phyloP scores from a whole-genome alignment of 352 stramenopile genomes.

The Globisporangium paroecandrum region DNA sequence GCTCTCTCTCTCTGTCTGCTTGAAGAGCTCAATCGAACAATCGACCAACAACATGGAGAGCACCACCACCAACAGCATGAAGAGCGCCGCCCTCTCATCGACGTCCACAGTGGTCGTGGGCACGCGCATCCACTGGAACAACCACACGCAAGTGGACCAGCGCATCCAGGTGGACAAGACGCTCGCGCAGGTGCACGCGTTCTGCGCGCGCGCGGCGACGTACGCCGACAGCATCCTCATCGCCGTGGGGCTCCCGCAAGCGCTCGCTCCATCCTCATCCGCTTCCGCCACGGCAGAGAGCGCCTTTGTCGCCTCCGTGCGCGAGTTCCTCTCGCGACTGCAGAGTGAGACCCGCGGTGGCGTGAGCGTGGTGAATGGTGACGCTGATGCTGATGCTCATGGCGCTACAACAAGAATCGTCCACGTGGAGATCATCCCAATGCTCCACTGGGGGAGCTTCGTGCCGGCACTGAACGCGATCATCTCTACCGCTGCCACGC shows the following conservation, averaged over 20 bases:
- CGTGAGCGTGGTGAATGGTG: neutral
- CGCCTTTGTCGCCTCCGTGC: conserved; percentile 40
- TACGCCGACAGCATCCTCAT: conserved; percentile 57
- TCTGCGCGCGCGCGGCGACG: conserved; percentile 43
- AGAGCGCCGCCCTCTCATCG: neutral
- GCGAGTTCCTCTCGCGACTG: conserved; percentile 35
- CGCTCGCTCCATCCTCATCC: neutral
- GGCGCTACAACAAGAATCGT: conserved; percentile 7
- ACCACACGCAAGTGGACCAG: conserved; percentile 36
- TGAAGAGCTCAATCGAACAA: conserved; percentile 8
- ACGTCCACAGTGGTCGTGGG: conserved; percentile 34
- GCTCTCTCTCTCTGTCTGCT: neutral
- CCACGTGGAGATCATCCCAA: conserved; percentile 76
- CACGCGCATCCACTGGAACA: conserved; percentile 70
- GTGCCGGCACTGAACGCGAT: conserved; percentile 95
- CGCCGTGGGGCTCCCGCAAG: conserved; percentile 43
- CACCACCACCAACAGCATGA: neutral
- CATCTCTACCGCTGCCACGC: conserved; percentile 59
- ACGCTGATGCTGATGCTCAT: too few species aligned
- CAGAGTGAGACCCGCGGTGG: conserved; percentile 21
- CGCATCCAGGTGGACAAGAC: conserved; percentile 42
- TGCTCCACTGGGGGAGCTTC: conserved; percentile 94
- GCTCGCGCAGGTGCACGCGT: conserved; percentile 43
- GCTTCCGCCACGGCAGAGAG: conserved; percentile 6
- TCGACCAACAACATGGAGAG: neutral